Base-by-base conservation (phyloP, 148 eudicot genomes). In the Vaccinium corymbosum region DNA sequence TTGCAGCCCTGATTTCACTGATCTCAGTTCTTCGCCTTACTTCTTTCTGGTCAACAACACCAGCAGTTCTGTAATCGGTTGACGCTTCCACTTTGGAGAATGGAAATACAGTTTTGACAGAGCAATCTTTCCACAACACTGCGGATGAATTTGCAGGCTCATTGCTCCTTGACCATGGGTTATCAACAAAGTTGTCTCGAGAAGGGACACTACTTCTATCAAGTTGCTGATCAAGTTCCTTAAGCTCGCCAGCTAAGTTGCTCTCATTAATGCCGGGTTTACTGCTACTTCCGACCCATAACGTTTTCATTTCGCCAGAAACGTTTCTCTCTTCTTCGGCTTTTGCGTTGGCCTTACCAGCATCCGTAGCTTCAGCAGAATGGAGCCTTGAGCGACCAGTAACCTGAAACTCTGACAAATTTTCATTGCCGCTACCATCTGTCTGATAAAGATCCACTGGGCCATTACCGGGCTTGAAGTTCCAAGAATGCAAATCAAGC, bases 31-130 rank as follows among this genome's bases (percentile, higher is more conserved):
- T 91, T 86, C 83, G 88, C 84, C 85, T 90, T 27, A 85, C 93
- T 35, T 92, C 97, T 87, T 86, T 93, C 82, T 85, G 87, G 80
- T 87, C 89, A 49, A 85, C 84, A 80, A 84, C 78, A 79, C 84
- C 86, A 84, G 68, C 88, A 86, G 76, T 79, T 83, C 84, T 92
- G 86, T 87, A 88, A 82, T 89, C 90, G 29, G 91, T 90, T n/a
- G 92, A 92, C 14, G 86, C 80, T 62, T 93, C 95, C 62, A 57
- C 85, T 55, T 87, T 83, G 52, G 96, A 85, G 80, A 90, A 93
- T 22, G 97, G 95, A 78, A 95, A 91, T 80, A 95, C 93, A 84
- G 93, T 93, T 90, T 92, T 94, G 66, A 93, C 89, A 1, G 91
- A 81, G 83, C 95, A 93, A 74, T 92, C 94, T 87, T 91, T 92